phyloP scores from a whole-genome alignment of 2,329 filamentous ascomycete genomes.

The Talaromyces sp. region DNA sequence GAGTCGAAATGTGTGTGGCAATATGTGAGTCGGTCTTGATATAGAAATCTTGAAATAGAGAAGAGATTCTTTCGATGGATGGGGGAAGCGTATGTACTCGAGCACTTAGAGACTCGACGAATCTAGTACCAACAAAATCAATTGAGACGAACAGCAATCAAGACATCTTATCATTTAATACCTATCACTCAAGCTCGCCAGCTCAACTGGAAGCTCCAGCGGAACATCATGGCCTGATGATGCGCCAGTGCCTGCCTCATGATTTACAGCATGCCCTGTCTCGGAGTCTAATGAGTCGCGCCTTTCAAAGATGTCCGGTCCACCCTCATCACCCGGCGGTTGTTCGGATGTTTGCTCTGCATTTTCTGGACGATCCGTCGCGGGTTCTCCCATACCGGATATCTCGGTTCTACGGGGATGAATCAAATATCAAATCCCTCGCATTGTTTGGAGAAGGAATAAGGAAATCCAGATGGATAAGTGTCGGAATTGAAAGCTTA shows the following conservation, averaged over 20 bases:
- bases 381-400: slow-evolving; percentile 10
- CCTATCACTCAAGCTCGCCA: slow-evolving; percentile 86
- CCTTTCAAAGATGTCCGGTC: slow-evolving; percentile 47
- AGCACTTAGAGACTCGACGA: slow-evolving; percentile 83
- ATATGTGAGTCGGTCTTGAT: slow-evolving; percentile 75
- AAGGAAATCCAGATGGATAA: background rate
- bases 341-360: slow-evolving; percentile 4
- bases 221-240: slow-evolving; percentile 62
- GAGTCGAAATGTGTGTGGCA: slow-evolving; percentile 76
- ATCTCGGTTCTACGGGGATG: background rate
- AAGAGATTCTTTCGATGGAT: slow-evolving; percentile 74
- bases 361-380: background rate
- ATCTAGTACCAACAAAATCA: slow-evolving; percentile 52
- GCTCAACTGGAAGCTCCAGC: slow-evolving; percentile 89
- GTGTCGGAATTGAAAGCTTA: background rate
- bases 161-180: slow-evolving; percentile 38
- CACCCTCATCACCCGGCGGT: slow-evolving; percentile 4
- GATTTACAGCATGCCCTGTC: slow-evolving; percentile 27
- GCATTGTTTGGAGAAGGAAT: background rate
- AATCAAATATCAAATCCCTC: background rate
- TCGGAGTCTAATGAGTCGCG: slow-evolving; percentile 33
- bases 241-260: slow-evolving; percentile 24
- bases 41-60: slow-evolving; percentile 96
- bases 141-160: background rate
- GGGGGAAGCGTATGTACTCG: slow-evolving; percentile 83